Evolutionary conservation across 208 protist species (phyloP).

Genomic region (Acanthamoeba triangularis): DNA sequence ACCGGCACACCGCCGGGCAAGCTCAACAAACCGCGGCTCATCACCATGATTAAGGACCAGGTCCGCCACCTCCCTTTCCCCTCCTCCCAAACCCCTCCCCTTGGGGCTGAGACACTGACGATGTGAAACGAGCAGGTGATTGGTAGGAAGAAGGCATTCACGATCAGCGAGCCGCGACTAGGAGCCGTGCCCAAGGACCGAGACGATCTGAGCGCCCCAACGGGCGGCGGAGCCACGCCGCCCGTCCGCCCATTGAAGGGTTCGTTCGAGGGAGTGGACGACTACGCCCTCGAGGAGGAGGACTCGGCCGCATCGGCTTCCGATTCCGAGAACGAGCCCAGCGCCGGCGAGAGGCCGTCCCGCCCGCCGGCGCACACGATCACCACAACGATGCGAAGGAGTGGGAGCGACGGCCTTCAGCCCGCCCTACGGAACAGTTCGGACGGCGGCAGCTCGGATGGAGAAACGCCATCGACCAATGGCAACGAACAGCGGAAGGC

Average conservation of each 20-base stretch:
- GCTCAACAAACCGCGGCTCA: conserved; percentile 31
- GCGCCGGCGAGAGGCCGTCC: neutral
- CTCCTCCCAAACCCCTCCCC: neutral
- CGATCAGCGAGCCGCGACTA: conserved; percentile 23
- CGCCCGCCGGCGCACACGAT: neutral
- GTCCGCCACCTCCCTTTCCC: neutral
- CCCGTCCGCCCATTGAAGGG: neutral
- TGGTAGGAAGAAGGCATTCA: conserved; percentile 14
- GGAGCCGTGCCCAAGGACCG: neutral
- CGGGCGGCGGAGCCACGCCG: neutral
- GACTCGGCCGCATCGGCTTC: neutral
- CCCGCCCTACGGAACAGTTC: neutral
- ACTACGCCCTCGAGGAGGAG: neutral
- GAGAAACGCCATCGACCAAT: neutral
- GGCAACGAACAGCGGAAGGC: neutral
- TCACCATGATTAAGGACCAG: conserved; percentile 52
- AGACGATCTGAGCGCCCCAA: neutral
- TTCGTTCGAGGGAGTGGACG: neutral
- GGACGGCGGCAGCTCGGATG: neutral
- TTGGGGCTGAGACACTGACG: neutral
- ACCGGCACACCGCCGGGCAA: neutral
- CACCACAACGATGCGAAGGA: neutral
- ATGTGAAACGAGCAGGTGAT: neutral
- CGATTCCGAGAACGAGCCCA: neutral
- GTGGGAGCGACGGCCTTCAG: neutral